These are phyloP conservation scores for Penicillium carneum DNA, from an alignment of 2,329 filamentous ascomycete species.

Conservation along the genomic window DNA sequence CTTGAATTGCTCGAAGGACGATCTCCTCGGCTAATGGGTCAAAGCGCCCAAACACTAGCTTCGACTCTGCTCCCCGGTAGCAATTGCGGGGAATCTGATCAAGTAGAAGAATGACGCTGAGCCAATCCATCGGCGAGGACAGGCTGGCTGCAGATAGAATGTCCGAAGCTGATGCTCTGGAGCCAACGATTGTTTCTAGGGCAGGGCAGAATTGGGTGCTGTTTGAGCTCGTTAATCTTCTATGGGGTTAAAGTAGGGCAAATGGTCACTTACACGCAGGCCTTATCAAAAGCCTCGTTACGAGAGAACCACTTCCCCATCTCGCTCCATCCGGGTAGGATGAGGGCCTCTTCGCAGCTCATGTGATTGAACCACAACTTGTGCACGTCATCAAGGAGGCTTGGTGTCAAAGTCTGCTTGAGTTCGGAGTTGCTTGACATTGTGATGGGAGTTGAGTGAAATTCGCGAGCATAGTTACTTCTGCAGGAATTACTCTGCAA, in stretches of 20 bases:
- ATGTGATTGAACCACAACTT: slow-evolving; percentile 39
- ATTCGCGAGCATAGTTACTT: not conserved
- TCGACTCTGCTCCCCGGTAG: slow-evolving; percentile 60
- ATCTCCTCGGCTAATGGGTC: slow-evolving; percentile 63
- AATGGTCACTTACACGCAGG: slow-evolving; percentile 29
- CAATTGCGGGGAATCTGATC: slow-evolving; percentile 71
- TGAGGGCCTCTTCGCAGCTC: slow-evolving; percentile 23
- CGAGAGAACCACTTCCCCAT: slow-evolving; percentile 34
- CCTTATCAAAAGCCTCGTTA: slow-evolving; percentile 30
- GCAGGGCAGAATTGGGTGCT: slow-evolving; percentile 32
- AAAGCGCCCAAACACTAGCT: slow-evolving; percentile 62
- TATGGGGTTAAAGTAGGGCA: not conserved
- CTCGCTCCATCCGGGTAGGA: slow-evolving; percentile 29
- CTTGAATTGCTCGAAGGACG: slow-evolving; percentile 46
- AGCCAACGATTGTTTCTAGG: slow-evolving; percentile 27
- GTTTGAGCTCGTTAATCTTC: slow-evolving; percentile 3
- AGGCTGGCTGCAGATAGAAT: slow-evolving; percentile 30
- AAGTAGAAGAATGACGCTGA: slow-evolving; percentile 64
- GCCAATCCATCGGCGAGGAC: slow-evolving; percentile 32
- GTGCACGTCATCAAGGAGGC: slow-evolving; percentile 30
- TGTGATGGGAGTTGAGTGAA: slow-evolving; percentile 17
- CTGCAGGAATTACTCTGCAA: not conserved
- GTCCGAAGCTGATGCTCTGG: slow-evolving; percentile 22
- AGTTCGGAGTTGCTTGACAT: slow-evolving; percentile 19
- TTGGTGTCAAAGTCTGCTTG: slow-evolving; percentile 28